Evolutionary conservation across 305 asterid species (phyloP), one percentile per base, ranked within the genome.

Genomic region (Rubia peregrina): DNA sequence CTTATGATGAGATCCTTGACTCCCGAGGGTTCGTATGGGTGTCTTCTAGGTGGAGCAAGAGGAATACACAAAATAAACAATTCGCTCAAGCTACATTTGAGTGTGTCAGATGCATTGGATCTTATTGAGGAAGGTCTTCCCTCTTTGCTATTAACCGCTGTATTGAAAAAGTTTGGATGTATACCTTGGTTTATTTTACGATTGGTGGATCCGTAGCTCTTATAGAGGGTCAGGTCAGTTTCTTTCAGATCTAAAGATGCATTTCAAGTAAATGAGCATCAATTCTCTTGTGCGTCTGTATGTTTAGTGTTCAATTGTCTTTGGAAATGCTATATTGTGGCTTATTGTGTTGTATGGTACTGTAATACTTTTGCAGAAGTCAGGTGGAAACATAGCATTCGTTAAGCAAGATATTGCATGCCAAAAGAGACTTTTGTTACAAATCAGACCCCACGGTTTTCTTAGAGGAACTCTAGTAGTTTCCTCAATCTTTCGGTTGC

Each of bases 31-130:
- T 48, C n/a, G 5, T 48, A 7, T 14, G 55, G 55, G 19, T 81
- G 98, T 91, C 64, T 93, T 91, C 83, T 91, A 93, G 85, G 91
- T 88, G 97, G 97, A 93, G 83, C 97, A 91, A 88, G 98, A 93
- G 82, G 96, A 91, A 78, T 90, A 91, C 83, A 85, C 89, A 42
- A 91, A 90, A 86, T 95, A 93, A 84, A 90, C 79, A 75, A 93
- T 93, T 71, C 69, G 91, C 80, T 90, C 97, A 97, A 90, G 99
- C 89, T 89, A 91, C 83, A 94, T 94, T 78, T 48, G 97, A 91
- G 84, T 94, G 89, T 76, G 99, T 94, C 75, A 81, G 96, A 89
- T 83, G 96, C 91, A 74, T 81, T 93, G 79, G 97, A 93, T 87
- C 97, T 88, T 74, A 89, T 91, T 74, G 98, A 91, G 86, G 89